phyloP scores from a whole-genome alignment of 73 alveolate genomes.

The Paramecium caudatum region DNA sequence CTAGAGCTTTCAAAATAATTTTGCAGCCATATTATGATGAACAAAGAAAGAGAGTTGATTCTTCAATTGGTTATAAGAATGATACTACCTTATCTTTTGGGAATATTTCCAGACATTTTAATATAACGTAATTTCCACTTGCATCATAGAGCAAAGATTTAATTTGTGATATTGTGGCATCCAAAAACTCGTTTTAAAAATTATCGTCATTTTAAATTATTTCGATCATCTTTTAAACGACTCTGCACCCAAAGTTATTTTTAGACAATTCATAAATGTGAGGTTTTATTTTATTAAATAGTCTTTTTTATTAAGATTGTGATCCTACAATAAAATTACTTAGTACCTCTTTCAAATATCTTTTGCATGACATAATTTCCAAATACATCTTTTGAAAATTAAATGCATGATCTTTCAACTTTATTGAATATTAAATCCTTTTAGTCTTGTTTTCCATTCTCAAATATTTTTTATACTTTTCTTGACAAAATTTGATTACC shows the following conservation, averaged over 20 bases:
- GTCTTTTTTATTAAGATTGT: not conserved
- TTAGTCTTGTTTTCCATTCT: conserved; percentile 44
- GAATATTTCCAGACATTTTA: conserved; percentile 33
- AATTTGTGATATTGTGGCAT: not conserved
- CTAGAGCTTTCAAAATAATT: conserved; percentile 19
- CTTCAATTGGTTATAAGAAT: conserved; percentile 45
- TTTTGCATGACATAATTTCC: conserved; percentile 42
- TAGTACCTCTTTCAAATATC: conserved; percentile 46
- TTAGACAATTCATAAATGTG: conserved; percentile 60
- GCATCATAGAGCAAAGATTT: conserved; percentile 60
- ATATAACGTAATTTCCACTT: conserved; percentile 40
- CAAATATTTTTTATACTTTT: conserved; percentile 50
- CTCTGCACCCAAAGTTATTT: conserved; percentile 64
- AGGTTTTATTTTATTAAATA: conserved; percentile 43
- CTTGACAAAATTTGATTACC: conserved; percentile 44
- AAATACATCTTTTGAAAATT: conserved; percentile 66
- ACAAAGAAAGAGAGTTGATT: conserved; percentile 20
- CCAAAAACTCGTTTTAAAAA: not conserved
- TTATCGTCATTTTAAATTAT: not conserved
- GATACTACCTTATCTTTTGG: not conserved
- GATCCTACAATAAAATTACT: not conserved
- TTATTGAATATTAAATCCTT: conserved; percentile 45
- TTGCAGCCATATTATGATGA: conserved; percentile 58
- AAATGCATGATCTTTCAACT: conserved; percentile 58
- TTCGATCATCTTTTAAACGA: conserved; percentile 35